These are phyloP conservation scores for Coemansia guatemalensis DNA, from an alignment of 192 early-diverging fungal species.

Conservation along the genomic window DNA sequence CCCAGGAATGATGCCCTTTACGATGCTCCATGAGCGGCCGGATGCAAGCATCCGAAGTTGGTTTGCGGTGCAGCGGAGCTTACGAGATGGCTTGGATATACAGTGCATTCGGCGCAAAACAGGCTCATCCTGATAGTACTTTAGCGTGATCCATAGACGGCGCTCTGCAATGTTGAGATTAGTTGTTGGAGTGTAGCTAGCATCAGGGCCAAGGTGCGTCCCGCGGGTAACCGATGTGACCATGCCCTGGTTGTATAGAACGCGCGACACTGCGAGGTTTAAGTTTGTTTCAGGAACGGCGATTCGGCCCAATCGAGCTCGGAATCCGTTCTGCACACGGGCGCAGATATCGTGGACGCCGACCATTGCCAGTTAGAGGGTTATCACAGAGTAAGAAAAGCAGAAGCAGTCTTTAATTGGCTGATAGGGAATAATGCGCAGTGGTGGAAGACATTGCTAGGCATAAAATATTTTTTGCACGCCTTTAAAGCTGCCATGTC, in stretches of 20 bases:
- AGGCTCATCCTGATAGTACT: slow-evolving; percentile 84
- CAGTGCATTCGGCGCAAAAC: slow-evolving; percentile 75
- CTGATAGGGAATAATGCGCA: background rate
- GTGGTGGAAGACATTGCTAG: too few relatives aligned
- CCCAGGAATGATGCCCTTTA: slow-evolving; percentile 82
- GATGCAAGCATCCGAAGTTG: slow-evolving; percentile 78
- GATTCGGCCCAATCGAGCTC: slow-evolving; percentile 73
- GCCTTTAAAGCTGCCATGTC: too few relatives aligned
- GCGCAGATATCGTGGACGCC: slow-evolving; percentile 82
- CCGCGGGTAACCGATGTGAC: slow-evolving; percentile 76
- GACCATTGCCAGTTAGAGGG: slow-evolving; percentile 57
- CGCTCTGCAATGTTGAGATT: slow-evolving; percentile 81
- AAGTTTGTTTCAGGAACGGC: slow-evolving; percentile 87
- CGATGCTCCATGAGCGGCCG: slow-evolving; percentile 70
- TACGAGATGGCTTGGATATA: slow-evolving; percentile 85
- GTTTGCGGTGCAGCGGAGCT: slow-evolving; percentile 74
- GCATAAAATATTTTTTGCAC: too few relatives aligned
- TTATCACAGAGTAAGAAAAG: background rate
- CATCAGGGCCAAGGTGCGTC: slow-evolving; percentile 76
- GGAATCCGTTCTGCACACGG: slow-evolving; percentile 89
- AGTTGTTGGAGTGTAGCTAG: slow-evolving; percentile 67
- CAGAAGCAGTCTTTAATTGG: background rate
- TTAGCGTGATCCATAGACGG: slow-evolving; percentile 90
- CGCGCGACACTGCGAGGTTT: slow-evolving; percentile 79
- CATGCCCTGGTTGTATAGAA: slow-evolving; percentile 93